Evolutionary conservation across 2,329 filamentous ascomycete species (phyloP).

Genomic region (Penicillium sp.): DNA sequence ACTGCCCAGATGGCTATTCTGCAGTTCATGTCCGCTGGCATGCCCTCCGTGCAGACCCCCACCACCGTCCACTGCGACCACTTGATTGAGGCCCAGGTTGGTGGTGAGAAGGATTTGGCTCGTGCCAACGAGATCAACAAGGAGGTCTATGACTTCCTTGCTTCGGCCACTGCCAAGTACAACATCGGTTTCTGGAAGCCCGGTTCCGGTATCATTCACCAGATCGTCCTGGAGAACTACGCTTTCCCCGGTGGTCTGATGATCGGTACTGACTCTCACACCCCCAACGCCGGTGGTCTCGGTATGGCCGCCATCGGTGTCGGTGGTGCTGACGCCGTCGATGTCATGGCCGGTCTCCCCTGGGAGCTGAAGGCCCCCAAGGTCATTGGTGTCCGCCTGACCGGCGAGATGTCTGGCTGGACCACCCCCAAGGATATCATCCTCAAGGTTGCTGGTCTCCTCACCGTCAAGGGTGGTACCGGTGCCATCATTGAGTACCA

Average conservation of each 20-base stretch:
- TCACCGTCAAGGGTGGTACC: conserved; percentile 90
- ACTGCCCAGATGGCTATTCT: conserved; percentile 99
- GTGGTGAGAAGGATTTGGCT: conserved; percentile 86
- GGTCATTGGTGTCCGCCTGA: conserved; percentile 42
- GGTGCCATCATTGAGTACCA: conserved; percentile 94
- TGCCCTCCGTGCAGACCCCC: conserved; percentile 91
- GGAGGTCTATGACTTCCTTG: conserved; percentile 97
- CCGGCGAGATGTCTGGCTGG: conserved; percentile 79
- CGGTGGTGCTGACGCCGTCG: conserved; percentile 92
- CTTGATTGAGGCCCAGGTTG: conserved; percentile 95
- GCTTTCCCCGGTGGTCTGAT: conserved; percentile 97
- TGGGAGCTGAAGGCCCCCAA: conserved; percentile 97
- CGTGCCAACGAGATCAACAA: conserved; percentile 93
- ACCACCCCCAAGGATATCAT: conserved; percentile 94
- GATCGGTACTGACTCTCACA: conserved; percentile 96
- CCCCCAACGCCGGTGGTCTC: conserved; percentile 87
- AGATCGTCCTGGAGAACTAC: conserved; percentile 98
- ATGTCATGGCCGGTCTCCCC: conserved; percentile 89
- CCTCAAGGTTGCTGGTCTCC: conserved; percentile 74
- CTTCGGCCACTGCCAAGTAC: conserved; percentile 93
- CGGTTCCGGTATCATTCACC: conserved; percentile 98
- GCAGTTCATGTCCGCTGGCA: conserved; percentile 98
- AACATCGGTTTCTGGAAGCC: conserved; percentile 99
- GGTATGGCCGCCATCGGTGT: conserved; percentile 98
- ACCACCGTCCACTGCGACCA: conserved; percentile 98